Conservation (phyloP, 345 rosid species). For the Citrus cavaleriei region DNA sequence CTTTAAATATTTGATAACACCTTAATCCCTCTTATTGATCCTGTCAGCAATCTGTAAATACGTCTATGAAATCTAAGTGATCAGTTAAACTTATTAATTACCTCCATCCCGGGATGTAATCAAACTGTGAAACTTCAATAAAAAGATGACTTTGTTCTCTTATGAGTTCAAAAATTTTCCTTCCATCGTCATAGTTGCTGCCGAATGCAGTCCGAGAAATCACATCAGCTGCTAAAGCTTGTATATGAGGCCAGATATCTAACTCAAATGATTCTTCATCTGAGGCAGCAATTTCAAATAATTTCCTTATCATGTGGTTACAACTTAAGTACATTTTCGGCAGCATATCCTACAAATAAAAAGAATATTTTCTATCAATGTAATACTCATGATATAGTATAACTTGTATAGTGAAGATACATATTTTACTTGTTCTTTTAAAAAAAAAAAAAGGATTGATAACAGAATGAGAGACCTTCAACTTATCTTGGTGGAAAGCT, state of each 20-base stretch:
- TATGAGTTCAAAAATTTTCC: conserved; percentile 33
- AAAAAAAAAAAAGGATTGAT: too few relatives aligned
- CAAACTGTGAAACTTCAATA: background rate
- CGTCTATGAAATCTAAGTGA: background rate
- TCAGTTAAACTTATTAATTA: background rate
- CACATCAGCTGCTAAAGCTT: background rate
- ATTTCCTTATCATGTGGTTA: conserved; percentile 19
- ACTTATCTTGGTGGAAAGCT: background rate
- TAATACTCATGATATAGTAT: background rate
- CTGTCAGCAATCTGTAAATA: too few relatives aligned
- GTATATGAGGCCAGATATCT: background rate
- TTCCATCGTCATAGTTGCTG: conserved; percentile 44
- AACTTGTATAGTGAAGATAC: too few relatives aligned
- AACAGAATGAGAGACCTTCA: background rate
- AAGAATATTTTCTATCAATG: background rate
- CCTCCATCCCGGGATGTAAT: conserved; percentile 46
- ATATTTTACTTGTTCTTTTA: background rate
- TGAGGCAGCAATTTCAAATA: background rate
- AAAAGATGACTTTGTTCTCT: conserved; percentile 15
- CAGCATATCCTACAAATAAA: conserved; percentile 22
- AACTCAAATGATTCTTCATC: background rate
- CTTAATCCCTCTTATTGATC: too few relatives aligned
- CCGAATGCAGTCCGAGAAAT: conserved; percentile 39
- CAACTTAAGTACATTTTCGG: conserved; percentile 28
- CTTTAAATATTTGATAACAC: too few relatives aligned